Evolutionary conservation across 2,329 filamentous ascomycete genomes (phyloP), one percentile per base, ranked within the genome.

Genomic region (Monosporascus ibericus): DNA sequence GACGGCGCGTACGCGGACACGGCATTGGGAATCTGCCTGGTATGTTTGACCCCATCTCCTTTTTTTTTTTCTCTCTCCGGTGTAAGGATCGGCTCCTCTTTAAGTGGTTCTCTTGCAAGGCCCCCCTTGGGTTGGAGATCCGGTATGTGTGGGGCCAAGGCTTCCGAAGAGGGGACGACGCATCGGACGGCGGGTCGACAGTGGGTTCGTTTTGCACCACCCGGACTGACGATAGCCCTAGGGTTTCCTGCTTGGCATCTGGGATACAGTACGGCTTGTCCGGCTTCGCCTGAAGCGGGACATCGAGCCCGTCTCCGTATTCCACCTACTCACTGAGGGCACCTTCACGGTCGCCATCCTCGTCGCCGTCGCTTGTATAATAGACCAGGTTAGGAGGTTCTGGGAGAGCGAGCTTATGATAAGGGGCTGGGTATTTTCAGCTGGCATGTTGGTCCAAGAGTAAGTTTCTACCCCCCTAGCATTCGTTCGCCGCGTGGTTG

Each of bases 211-310:
- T 20, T 46, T 30, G 20, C 6, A 17, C 6, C 40, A 15, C 11
- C 7, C 39, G 22, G 38, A 39, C 49, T 57, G 40, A 57, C 42
- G n/a, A 9, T 1, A 2, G 44, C 48, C 36, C 39, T 39, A 58
- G 55, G 51, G 46, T 44, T 24, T 49, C 8, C 38, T 56, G 20
- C 49, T 58, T n/a, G 50, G 48, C 42, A 14, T 54, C 14, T 58
- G 55, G 55, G 50, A 58, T 20, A 47, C 48, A 34, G 55, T 50
- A 38, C 52, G 54, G n/a, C 55, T 58, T 18, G 47, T 56, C 46
- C 51, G 52, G 18, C 27, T 54, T 7, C 44, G 54, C 24, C 49
- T 51, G 37, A 54, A 52, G 34, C 50, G 49, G 7, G 47, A 49
- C 30, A 42, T 38, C 24, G 54, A 56, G 22, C 27, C 40, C 14